These are phyloP conservation scores for Nemania abortiva DNA, from an alignment of 2,329 filamentous ascomycete species.

Conservation along the genomic window DNA sequence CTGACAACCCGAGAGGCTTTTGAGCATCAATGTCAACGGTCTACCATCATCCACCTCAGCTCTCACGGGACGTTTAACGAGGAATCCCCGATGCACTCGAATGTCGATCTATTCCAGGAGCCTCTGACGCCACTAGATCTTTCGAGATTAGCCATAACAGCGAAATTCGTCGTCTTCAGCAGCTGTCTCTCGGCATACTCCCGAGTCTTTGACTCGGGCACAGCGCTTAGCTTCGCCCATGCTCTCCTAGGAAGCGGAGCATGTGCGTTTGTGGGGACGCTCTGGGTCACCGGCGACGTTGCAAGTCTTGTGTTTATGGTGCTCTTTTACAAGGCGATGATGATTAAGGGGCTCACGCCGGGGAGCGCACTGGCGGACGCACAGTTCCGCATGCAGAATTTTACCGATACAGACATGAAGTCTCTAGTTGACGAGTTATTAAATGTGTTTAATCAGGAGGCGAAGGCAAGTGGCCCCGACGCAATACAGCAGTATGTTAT, in stretches of 20 bases:
- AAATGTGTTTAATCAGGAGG: too few relatives aligned
- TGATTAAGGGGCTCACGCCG: too few relatives aligned
- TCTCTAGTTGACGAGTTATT: too few relatives aligned
- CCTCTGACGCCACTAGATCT: slow-evolving; percentile 32
- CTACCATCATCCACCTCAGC: slow-evolving; percentile 34
- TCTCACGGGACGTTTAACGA: slow-evolving; percentile 35
- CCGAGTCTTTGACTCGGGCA: slow-evolving; percentile 32
- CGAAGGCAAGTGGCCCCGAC: too few relatives aligned
- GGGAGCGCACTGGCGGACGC: too few relatives aligned
- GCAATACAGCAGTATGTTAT: too few relatives aligned
- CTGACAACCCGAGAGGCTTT: slow-evolving; percentile 24
- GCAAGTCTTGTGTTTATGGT: too few relatives aligned
- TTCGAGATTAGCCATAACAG: slow-evolving; percentile 27
- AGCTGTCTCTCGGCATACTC: slow-evolving; percentile 35
- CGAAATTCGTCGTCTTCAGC: slow-evolving; percentile 33
- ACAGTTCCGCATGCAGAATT: too few relatives aligned
- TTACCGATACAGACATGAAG: too few relatives aligned
- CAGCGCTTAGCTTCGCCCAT: slow-evolving; percentile 35
- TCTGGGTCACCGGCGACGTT: too few relatives aligned
- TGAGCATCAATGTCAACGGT: slow-evolving; percentile 26
- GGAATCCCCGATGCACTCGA: slow-evolving; percentile 33
- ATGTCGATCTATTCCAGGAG: slow-evolving; percentile 33
- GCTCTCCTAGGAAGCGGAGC: slow-evolving; percentile 5
- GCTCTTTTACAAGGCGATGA: too few relatives aligned
- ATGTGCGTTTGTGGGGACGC: too few relatives aligned